phyloP scores from a whole-genome alignment of 768 basidiomycete genomes.

The Pleurotus platypus region DNA sequence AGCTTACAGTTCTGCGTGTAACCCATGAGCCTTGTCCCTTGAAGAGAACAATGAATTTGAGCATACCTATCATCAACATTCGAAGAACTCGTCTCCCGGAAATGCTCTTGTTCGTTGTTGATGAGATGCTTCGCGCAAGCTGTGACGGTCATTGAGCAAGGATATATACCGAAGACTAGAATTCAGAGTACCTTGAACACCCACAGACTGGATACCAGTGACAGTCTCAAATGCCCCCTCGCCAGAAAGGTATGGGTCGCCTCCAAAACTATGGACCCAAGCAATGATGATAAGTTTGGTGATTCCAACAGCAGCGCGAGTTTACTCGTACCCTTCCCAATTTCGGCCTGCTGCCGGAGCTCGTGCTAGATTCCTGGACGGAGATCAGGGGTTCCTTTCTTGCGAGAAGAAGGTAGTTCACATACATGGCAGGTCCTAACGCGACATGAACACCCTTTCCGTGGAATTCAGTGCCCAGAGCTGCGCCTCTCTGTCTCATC shows the following conservation, averaged over 20 bases:
- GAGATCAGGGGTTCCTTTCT: neutral
- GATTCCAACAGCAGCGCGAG: neutral
- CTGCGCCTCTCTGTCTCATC: slow-evolving; percentile 51
- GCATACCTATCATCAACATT: slow-evolving; percentile 40
- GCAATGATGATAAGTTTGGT: neutral
- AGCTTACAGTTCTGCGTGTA: too few species aligned
- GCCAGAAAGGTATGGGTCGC: slow-evolving; percentile 51
- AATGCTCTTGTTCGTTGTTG: slow-evolving; percentile 50
- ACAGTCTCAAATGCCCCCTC: slow-evolving; percentile 54
- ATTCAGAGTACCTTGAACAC: slow-evolving; percentile 36
- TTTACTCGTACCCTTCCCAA: slow-evolving; percentile 41
- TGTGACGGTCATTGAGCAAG: too few species aligned
- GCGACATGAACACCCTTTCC: slow-evolving; percentile 58
- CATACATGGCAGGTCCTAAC: slow-evolving; percentile 48
- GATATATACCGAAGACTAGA: neutral
- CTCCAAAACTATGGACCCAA: slow-evolving; percentile 32
- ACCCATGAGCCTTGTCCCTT: too few species aligned
- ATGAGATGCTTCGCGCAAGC: slow-evolving; percentile 43
- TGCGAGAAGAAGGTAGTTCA: neutral
- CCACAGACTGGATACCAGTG: slow-evolving; percentile 46
- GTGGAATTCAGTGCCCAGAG: slow-evolving; percentile 57
- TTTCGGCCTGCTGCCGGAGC: slow-evolving; percentile 46
- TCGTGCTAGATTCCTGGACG: slow-evolving; percentile 38
- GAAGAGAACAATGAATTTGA: neutral
- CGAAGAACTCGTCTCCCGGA: slow-evolving; percentile 35